Base-by-base conservation (phyloP, 129 eudicot species). In the Scalesia atractyloides region DNA sequence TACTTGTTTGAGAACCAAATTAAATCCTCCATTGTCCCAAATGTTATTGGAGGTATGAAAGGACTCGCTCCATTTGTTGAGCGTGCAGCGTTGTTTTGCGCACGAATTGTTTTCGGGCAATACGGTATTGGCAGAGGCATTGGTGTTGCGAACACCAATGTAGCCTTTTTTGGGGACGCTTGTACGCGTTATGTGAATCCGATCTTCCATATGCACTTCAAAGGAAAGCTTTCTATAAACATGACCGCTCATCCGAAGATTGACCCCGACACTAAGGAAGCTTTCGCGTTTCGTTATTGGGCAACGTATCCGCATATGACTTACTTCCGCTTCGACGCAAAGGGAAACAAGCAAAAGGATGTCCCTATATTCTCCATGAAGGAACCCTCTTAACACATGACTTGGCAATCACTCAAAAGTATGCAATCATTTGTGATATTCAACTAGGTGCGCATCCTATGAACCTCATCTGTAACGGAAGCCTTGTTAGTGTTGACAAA, bases 11-110 rank as follows among this genome's bases (percentile, higher is more conserved):
- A 87, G 76, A 61, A 61, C 9, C 37, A 79, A 16, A 64, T 17
- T 1, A 70, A 87, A 3, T 76, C 53, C 2, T 69, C 68, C 12
- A 22, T 88, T 3, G n/a, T 86, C 34, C 88, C 91, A 4, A 86
- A 76, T 53, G 75, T 81, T 2, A 81, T 88, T 30, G 80, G 88
- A 7, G 88, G 75, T 12, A 50, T 68, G 65, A 14, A 46, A 7
- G 70, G 52, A 8, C 2, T 68, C 0, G 54, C 48, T 0, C 26
- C 81, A 0, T 69, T 62, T 18, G 15, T 64, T 0, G 76, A 71
- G 5, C 75, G 81, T 1, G 72, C 44, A 18, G 53, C 65, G 14
- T 66, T 74, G 22, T 49, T 56, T 0, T n/a, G 24, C 16, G 72
- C 64, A 2, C 8, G 79, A 20, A 12, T 41, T 2, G 26, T 74